Evolutionary conservation across 2,329 filamentous ascomycete genomes (phyloP).

Genomic region (Aspergillus hortae): DNA sequence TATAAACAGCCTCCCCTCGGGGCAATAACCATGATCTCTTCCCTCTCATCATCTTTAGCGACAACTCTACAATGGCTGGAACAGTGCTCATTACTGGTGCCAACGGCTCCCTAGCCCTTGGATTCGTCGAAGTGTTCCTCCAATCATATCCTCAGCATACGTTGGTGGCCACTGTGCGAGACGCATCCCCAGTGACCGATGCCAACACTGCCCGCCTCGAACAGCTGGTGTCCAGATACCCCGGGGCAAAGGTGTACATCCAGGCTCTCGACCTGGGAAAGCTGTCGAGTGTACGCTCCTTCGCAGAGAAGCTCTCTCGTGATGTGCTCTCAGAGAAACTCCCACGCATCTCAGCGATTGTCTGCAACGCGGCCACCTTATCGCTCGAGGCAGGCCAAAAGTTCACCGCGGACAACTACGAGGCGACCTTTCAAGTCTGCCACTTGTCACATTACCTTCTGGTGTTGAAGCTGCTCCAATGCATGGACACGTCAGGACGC

Average conservation of each 20-base stretch:
- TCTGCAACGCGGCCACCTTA: conserved; percentile 43
- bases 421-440: conserved; percentile 40
- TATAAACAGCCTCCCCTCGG: neutral
- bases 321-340: conserved; percentile 27
- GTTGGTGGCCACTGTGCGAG: conserved; percentile 28
- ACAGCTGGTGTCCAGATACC: conserved; percentile 16
- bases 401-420: conserved; percentile 35
- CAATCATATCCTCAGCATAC: conserved; percentile 18
- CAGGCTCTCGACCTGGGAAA: conserved; percentile 35
- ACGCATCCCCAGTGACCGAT: conserved; percentile 20
- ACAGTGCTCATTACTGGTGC: conserved; percentile 29
- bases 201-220: conserved; percentile 25
- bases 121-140: conserved; percentile 24
- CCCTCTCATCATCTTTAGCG: neutral
- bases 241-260: conserved; percentile 25
- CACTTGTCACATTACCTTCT: conserved; percentile 39
- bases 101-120: conserved; percentile 31
- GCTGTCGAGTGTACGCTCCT: conserved; percentile 33
- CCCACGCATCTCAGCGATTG: conserved; percentile 32
- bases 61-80: conserved; percentile 15
- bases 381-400: conserved; percentile 31
- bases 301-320: conserved; percentile 22
- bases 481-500: conserved; percentile 19
- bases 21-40: neutral
- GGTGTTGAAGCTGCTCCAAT: conserved; percentile 34